Evolutionary conservation across 805 yeast genomes (phyloP).

Genomic region (Cyberlindnera meyerae): DNA sequence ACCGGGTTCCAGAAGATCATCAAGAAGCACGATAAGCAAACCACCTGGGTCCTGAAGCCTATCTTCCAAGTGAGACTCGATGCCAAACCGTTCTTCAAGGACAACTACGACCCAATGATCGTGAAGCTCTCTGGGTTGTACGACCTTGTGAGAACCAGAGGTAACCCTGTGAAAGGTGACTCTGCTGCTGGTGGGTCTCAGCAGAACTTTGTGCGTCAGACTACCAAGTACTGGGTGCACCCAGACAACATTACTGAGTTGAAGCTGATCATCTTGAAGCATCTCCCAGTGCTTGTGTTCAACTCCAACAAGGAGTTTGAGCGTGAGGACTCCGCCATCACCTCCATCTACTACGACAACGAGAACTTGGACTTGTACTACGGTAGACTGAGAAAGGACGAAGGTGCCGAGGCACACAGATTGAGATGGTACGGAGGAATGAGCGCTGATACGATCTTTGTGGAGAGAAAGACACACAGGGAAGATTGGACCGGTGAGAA

Average conservation of each 20-base stretch:
- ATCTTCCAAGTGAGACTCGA: conserved; percentile 90
- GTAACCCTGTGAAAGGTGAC: conserved; percentile 93
- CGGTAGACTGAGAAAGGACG: conserved; percentile 92
- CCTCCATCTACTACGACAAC: conserved; percentile 94
- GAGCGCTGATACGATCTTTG: conserved; percentile 86
- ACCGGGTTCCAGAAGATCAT: conserved; percentile 96
- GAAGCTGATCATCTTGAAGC: conserved; percentile 87
- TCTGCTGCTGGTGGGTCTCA: conserved; percentile 97
- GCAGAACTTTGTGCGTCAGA: conserved; percentile 97
- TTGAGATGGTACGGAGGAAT: conserved; percentile 99
- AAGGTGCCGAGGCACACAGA: conserved; percentile 98
- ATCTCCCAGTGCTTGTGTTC: conserved; percentile 94
- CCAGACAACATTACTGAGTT: conserved; percentile 97
- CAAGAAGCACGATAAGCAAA: conserved; percentile 92
- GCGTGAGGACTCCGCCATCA: conserved; percentile 89
- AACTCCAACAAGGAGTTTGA: conserved; percentile 95
- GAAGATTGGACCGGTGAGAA: conserved; percentile 99
- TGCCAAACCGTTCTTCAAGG: conserved; percentile 93
- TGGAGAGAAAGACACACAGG: conserved; percentile 96
- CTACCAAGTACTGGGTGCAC: conserved; percentile 99
- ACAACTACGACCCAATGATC: conserved; percentile 83
- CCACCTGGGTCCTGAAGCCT: conserved; percentile 77
- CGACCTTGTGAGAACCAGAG: conserved; percentile 91
- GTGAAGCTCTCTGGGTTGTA: conserved; percentile 85
- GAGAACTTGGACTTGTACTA: conserved; percentile 83